Evolutionary conservation across 352 stramenopile genomes (phyloP).

Genomic region (Aphanomyces stellatus): DNA sequence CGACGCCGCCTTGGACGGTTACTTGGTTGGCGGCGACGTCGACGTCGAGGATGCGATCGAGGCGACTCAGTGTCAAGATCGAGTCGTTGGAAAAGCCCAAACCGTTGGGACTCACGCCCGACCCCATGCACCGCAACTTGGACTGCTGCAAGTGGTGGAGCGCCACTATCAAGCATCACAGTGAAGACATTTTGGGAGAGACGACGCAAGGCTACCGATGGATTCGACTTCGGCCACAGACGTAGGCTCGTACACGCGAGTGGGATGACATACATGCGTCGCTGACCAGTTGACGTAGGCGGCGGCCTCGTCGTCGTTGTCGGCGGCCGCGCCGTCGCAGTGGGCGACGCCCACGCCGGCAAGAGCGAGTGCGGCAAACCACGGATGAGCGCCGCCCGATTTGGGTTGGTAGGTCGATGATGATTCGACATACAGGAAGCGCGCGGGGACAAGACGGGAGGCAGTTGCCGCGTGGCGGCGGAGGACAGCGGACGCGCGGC

Average conservation of each 20-base stretch:
- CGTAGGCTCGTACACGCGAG: constrained; percentile 59
- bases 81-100: constrained; percentile 83
- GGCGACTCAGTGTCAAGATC: constrained; percentile 88
- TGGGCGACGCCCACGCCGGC: background rate
- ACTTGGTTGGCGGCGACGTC: constrained; percentile 87
- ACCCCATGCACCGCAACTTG: constrained; percentile 91
- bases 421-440: background rate
- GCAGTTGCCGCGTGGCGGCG: too few species aligned
- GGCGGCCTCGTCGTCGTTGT: background rate
- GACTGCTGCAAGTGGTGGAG: constrained; percentile 53
- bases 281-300: constrained; percentile 55
- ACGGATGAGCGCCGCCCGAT: too few species aligned
- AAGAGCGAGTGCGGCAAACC: background rate
- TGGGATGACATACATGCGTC: constrained; percentile 61
- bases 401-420: background rate
- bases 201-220: background rate
- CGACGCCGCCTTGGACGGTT: constrained; percentile 80
- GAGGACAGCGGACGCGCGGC: too few species aligned
- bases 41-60: constrained; percentile 89
- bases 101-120: constrained; percentile 95
- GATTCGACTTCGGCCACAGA: constrained; percentile 53
- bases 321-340: background rate
- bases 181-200: background rate
- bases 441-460: background rate
- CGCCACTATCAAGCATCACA: constrained; percentile 30